A percentile compares a stretch with the other conserved stretches of the same genome.
Conservation (phyloP, 805 yeast species). For the Saturnispora sekii region DNA sequence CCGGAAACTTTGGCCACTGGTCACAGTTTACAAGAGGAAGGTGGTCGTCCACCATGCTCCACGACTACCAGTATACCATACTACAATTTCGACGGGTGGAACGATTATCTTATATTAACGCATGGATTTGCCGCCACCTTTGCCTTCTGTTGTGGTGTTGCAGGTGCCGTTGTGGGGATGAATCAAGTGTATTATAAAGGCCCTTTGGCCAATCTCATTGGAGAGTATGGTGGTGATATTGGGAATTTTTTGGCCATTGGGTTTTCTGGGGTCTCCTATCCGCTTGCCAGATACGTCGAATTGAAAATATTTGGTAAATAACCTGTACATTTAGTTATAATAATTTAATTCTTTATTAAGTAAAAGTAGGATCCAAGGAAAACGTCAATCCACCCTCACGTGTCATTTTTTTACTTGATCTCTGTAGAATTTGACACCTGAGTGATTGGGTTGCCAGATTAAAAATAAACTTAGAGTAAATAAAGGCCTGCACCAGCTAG, state of each 20-base stretch:
- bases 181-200: constrained; percentile 79
- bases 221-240: constrained; percentile 65
- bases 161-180: constrained; percentile 84
- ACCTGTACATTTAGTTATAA: not conserved
- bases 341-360: not conserved
- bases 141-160: constrained; percentile 61
- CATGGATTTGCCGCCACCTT: constrained; percentile 61
- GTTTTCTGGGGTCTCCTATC: constrained; percentile 55
- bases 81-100: constrained; percentile 73
- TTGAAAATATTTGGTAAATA: constrained; percentile 40
- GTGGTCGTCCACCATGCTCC: constrained; percentile 12
- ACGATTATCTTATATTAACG: constrained; percentile 49
- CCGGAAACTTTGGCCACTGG: not conserved
- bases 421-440: no score
- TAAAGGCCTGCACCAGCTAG: no score
- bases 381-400: no score
- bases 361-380: not conserved
- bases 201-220: constrained; percentile 55
- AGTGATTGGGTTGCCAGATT: no score
- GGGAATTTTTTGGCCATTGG: constrained; percentile 77
- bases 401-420: no score
- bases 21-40: not conserved
- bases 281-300: constrained; percentile 57
- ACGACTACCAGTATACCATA: constrained; percentile 24
- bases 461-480: no score